Base-by-base conservation (phyloP, 1,284 basidiomycete species). In the Ustilago nuda region DNA sequence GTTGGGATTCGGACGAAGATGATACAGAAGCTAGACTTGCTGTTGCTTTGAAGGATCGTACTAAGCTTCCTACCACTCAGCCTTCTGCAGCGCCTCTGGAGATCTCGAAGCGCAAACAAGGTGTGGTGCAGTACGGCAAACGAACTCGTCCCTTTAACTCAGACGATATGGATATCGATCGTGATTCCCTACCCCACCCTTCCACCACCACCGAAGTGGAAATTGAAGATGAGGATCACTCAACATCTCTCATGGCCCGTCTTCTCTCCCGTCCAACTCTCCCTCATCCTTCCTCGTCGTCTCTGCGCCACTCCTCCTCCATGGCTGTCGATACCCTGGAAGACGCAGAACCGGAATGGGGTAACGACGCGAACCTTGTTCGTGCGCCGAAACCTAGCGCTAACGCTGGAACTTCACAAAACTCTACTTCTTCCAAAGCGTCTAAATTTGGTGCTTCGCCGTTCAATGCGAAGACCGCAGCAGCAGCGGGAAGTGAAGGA, bases 271-370 rank as follows among this genome's bases (percentile, higher is more conserved):
- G 50, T 0, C 55, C 43, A 3, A 36, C 56, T 5, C 4, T 15
- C 5, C 39, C 61, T 0, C 48, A 50, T 32, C 48, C 12, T 37
- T 37, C 36, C n/a, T 11, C 39, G 6, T 56, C 55, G 15, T 33
- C 41, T 3, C 36, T 56, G 11, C 60, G 51, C 32, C 32, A 33
- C 17, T 43, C 50, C 4, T 43, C 50, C 4, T 57, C 61, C 8
- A 57, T 54, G 36, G 33, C 57, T 3, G 50, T 61, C 4, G 72
- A 75, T 8, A 65, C 54, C 15, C 60, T 72, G 7, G 69, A 76
- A 36, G 74, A 76, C 35, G 63, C 56, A 19, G 74, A 76, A 41
- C 74, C 74, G 8, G 74, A 76, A 19, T 76, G 74, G 74, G 74
- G 74, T 13, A 76, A 76, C 35, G 74, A 76, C 32, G 74, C 73